Percentiles rank a stretch among this genome's conserved stretches.
These are phyloP conservation scores for Colletotrichum lupini DNA, from an alignment of 2,329 filamentous ascomycete genomes.

Conservation along the genomic window DNA sequence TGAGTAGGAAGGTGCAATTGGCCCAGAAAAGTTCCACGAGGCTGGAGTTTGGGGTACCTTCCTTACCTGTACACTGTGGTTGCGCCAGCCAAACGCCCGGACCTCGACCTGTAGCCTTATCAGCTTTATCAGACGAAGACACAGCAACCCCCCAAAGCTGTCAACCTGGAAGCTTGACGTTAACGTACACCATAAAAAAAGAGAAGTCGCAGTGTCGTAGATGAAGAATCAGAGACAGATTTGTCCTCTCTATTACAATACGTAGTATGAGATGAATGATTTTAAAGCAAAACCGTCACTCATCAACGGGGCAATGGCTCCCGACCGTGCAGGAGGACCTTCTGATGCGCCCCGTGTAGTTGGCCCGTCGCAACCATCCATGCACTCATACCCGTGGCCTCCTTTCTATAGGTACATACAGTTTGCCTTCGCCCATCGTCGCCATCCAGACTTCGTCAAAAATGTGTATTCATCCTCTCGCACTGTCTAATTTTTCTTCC, in stretches of 20 bases:
- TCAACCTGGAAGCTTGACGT: background rate
- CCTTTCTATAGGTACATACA: constrained; percentile 19
- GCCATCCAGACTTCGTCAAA: constrained; percentile 9
- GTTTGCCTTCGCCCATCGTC: constrained; percentile 26
- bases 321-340: constrained; percentile 17
- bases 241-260: constrained; percentile 32
- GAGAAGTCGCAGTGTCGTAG: background rate
- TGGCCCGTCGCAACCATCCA: constrained; percentile 29
- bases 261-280: constrained; percentile 32
- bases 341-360: constrained; percentile 29
- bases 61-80: background rate
- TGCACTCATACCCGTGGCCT: constrained; percentile 21
- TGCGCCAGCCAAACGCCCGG: constrained; percentile 25
- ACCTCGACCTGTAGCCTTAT: constrained; percentile 24
- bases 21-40: constrained; percentile 36
- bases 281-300: constrained; percentile 30
- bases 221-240: constrained; percentile 11
- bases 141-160: background rate
- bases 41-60: constrained; percentile 24
- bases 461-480: constrained; percentile 11
- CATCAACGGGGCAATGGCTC: constrained; percentile 26
- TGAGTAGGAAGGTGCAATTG: constrained; percentile 25
- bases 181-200: background rate
- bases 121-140: constrained; percentile 24
- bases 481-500: constrained; percentile 20